Conservation (phyloP, 202 grass and related monocot genomes). For the Setaria italica region DNA sequence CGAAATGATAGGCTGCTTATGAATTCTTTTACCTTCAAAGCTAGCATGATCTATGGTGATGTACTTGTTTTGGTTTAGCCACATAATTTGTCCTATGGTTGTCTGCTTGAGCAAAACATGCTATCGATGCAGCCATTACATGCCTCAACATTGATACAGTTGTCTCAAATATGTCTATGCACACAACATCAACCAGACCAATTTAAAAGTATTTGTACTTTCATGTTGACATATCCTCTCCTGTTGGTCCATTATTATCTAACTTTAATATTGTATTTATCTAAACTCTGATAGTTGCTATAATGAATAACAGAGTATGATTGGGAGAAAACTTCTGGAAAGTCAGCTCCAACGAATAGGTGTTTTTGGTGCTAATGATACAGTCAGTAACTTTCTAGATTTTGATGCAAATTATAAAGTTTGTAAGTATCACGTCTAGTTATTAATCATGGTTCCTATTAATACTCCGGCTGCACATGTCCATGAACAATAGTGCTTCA, state of each 20-base stretch:
- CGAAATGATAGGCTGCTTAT: neutral
- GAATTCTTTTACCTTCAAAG: neutral
- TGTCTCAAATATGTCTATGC: neutral
- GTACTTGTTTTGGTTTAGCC: no score
- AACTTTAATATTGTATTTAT: neutral
- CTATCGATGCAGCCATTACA: slow-evolving; percentile 4
- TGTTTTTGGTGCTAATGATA: slow-evolving; percentile 62
- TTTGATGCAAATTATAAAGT: slow-evolving; percentile 91
- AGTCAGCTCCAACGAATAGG: slow-evolving; percentile 70
- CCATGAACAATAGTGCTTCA: slow-evolving; percentile 29
- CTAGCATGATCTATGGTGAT: no score
- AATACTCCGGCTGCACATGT: neutral
- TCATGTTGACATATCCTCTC: neutral
- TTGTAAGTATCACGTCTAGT: slow-evolving; percentile 64
- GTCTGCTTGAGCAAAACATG: neutral
- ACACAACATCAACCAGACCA: neutral
- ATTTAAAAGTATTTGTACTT: neutral
- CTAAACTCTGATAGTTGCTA: slow-evolving; percentile 3
- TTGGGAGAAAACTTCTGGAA: slow-evolving; percentile 91
- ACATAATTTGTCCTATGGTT: no score
- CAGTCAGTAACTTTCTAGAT: slow-evolving; percentile 61
- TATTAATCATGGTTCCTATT: slow-evolving; percentile 25
- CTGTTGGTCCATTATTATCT: neutral
- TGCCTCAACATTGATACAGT: neutral
- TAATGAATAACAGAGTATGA: slow-evolving; percentile 73